Evolutionary conservation across 202 grass and related monocot genomes (phyloP).

Genomic region (Carex arenaria): DNA sequence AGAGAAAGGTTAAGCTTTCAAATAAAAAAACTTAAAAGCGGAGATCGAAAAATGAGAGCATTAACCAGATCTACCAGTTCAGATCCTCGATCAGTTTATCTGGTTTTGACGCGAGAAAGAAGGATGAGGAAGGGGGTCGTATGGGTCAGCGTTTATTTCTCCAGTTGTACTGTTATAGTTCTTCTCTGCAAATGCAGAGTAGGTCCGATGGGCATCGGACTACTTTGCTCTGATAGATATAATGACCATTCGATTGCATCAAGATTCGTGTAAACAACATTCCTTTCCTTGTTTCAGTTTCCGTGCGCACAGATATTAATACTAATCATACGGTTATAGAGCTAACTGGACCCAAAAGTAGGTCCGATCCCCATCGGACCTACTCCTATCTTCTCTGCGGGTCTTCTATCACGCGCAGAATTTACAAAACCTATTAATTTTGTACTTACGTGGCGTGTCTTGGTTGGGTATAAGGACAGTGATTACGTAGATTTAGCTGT

Average conservation of each 20-base stretch:
- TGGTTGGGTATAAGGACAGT: neutral
- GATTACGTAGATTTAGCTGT: constrained; percentile 18
- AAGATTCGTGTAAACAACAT: too few relatives aligned
- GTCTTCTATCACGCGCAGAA: neutral
- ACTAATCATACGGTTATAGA: too few relatives aligned
- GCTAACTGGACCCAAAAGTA: too few relatives aligned
- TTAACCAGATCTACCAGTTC: constrained; percentile 26
- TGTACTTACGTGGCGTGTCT: neutral
- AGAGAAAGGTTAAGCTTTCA: neutral
- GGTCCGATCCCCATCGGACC: too few relatives aligned
- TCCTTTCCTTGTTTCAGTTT: too few relatives aligned
- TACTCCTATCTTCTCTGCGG: neutral
- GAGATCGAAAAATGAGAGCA: neutral
- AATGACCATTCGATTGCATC: too few relatives aligned
- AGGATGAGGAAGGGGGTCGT: neutral
- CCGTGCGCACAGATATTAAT: too few relatives aligned
- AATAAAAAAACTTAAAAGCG: neutral
- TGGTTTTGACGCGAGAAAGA: neutral
- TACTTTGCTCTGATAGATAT: too few relatives aligned
- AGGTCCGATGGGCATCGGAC: too few relatives aligned
- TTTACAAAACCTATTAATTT: neutral
- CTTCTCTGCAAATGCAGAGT: neutral
- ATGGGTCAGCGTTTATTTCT: neutral
- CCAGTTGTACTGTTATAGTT: too few relatives aligned
- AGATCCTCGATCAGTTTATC: constrained; percentile 14